Evolutionary conservation across 345 rosid species (phyloP).

Genomic region (Populus euphratica): DNA sequence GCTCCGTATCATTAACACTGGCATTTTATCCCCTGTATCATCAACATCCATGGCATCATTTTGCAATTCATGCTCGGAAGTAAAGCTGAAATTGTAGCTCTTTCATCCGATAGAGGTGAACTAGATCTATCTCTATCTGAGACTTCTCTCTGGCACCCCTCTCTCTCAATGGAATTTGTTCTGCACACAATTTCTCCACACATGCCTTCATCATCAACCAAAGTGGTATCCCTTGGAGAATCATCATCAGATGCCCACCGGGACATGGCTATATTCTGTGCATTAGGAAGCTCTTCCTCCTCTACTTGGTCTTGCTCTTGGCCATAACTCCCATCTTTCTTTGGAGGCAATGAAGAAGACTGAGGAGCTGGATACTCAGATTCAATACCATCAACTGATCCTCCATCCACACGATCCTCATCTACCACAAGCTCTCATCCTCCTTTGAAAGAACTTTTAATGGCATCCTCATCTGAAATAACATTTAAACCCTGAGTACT

Average conservation of each 20-base stretch:
- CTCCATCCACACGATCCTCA: conserved; percentile 10
- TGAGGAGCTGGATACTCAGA: conserved; percentile 6
- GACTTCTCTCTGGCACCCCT: conserved; percentile 37
- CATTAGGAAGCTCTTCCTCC: conserved; percentile 38
- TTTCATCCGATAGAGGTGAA: conserved; percentile 32
- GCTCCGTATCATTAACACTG: conserved; percentile 14
- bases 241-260: conserved; percentile 62
- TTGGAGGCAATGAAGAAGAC: conserved; percentile 14
- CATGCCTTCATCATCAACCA: conserved; percentile 24
- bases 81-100: conserved; percentile 19
- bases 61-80: conserved; percentile 28
- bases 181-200: conserved; percentile 18
- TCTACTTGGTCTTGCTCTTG: conserved; percentile 31
- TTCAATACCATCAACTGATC: neutral
- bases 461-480: conserved; percentile 20
- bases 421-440: conserved; percentile 17
- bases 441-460: conserved; percentile 5
- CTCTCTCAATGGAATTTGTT: conserved; percentile 38
- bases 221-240: conserved; percentile 21
- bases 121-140: conserved; percentile 26
- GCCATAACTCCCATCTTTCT: conserved; percentile 23
- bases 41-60: conserved; percentile 27
- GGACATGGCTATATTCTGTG: conserved; percentile 43
- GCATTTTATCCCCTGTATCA: conserved; percentile 19
- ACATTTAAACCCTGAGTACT: conserved; percentile 9